phyloP scores from a whole-genome alignment of 805 yeast genomes.

The Grigorovia transvaalensis region DNA sequence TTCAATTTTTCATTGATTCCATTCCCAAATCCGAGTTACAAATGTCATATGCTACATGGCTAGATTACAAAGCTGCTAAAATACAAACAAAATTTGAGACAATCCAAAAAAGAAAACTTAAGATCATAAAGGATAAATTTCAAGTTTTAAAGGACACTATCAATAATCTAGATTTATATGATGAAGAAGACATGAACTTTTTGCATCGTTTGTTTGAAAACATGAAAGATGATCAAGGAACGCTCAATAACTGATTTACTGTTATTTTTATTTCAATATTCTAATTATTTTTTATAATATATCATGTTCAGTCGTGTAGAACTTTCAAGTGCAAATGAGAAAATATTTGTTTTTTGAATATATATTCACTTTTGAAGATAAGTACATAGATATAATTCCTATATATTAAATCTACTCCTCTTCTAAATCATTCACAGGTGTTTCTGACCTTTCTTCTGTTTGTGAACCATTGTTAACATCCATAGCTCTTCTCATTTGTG shows the following conservation, averaged over 20 bases:
- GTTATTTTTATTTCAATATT: too few species aligned
- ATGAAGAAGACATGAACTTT: conserved; percentile 1
- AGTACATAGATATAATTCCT: neutral
- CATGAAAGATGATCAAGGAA: neutral
- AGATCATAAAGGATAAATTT: conserved; percentile 27
- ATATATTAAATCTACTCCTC: neutral
- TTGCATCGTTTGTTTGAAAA: neutral
- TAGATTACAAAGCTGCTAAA: conserved; percentile 36
- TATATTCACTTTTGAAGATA: neutral
- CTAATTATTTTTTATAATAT: too few species aligned
- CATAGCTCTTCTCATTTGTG: neutral
- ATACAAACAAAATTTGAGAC: conserved; percentile 39
- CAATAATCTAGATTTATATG: conserved; percentile 10
- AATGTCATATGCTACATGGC: conserved; percentile 67
- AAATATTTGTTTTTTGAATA: neutral
- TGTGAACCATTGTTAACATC: conserved; percentile 4
- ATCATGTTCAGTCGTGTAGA: neutral
- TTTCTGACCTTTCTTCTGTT: conserved; percentile 18
- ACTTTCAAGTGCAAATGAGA: neutral
- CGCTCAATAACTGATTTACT: too few species aligned
- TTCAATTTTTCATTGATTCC: conserved; percentile 52
- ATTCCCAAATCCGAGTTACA: conserved; percentile 62
- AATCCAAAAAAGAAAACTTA: conserved; percentile 44
- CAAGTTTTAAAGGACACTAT: conserved; percentile 6
- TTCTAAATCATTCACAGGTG: conserved; percentile 12